Percentiles rank a stretch among this genome's conserved stretches.
Evolutionary conservation across 1,284 basidiomycete genomes (phyloP).

Genomic region (Marasmius oreades): DNA sequence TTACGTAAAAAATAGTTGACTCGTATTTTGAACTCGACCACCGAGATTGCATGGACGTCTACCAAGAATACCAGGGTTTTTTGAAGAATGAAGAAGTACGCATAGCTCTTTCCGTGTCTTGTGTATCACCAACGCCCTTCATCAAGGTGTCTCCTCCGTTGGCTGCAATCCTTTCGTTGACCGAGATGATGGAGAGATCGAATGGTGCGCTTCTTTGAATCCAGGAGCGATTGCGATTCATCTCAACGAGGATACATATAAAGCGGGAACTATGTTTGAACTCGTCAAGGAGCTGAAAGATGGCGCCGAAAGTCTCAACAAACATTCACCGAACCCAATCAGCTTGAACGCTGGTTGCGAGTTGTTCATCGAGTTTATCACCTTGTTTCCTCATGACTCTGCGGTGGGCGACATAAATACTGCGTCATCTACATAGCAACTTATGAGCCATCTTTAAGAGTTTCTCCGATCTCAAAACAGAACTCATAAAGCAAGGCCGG

Average conservation of each 20-base stretch:
- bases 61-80: slow-evolving; percentile 50
- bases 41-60: slow-evolving; percentile 45
- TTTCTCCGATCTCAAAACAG: slow-evolving; percentile 79
- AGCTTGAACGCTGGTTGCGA: slow-evolving; percentile 88
- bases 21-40: neutral
- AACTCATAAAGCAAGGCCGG: slow-evolving; percentile 76
- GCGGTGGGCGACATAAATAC: slow-evolving; percentile 47
- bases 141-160: slow-evolving; percentile 80
- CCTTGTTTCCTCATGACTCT: slow-evolving; percentile 80
- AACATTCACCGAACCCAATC: slow-evolving; percentile 73
- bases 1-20: neutral
- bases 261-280: slow-evolving; percentile 88
- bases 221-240: neutral
- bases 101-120: slow-evolving; percentile 11
- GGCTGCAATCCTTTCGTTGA: slow-evolving; percentile 81
- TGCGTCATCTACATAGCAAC: slow-evolving; percentile 7
- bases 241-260: slow-evolving; percentile 5
- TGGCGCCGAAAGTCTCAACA: slow-evolving; percentile 65
- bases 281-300: slow-evolving; percentile 80
- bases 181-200: slow-evolving; percentile 73
- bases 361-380: slow-evolving; percentile 86
- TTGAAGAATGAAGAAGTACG: slow-evolving; percentile 58
- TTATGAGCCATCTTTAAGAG: slow-evolving; percentile 40
- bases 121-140: slow-evolving; percentile 5
- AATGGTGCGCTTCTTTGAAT: slow-evolving; percentile 45